A percentile compares a stretch with the other conserved stretches of the same genome.
These are phyloP conservation scores for Rhytidhysteron rufulum DNA, from an alignment of 2,329 filamentous ascomycete species.

Conservation along the genomic window DNA sequence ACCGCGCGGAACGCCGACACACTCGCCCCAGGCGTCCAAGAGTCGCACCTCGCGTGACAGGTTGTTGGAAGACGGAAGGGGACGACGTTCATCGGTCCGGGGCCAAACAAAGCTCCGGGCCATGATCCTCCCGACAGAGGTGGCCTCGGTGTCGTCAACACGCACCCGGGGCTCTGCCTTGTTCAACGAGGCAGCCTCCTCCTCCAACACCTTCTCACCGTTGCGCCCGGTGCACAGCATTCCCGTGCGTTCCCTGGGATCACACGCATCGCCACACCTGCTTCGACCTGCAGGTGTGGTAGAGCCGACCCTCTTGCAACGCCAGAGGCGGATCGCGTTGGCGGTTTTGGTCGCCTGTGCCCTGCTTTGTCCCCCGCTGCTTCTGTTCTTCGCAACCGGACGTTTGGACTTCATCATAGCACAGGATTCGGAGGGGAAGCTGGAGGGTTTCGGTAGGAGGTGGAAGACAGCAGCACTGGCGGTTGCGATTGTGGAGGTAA, in stretches of 20 bases:
- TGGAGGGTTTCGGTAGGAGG: background rate
- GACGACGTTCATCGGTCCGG: constrained; percentile 1
- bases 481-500: background rate
- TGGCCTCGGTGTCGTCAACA: background rate
- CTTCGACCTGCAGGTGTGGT: background rate
- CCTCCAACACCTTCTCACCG: background rate
- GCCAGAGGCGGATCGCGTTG: background rate
- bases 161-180: background rate
- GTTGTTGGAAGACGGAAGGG: background rate
- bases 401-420: background rate
- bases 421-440: background rate
- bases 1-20: background rate
- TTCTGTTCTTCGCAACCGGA: background rate
- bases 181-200: background rate
- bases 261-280: background rate
- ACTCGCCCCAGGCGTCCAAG: background rate
- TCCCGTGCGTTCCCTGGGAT: background rate
- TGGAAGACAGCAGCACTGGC: background rate
- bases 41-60: background rate
- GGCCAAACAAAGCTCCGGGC: constrained; percentile 2
- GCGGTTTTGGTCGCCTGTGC: background rate
- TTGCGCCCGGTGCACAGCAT: background rate
- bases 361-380: constrained; percentile 1
- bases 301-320: background rate
- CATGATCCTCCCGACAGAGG: background rate